Percentiles rank a stretch among this genome's conserved stretches.
These are phyloP conservation scores for Microcera coccophila DNA, from an alignment of 2,329 filamentous ascomycete species.

Conservation along the genomic window DNA sequence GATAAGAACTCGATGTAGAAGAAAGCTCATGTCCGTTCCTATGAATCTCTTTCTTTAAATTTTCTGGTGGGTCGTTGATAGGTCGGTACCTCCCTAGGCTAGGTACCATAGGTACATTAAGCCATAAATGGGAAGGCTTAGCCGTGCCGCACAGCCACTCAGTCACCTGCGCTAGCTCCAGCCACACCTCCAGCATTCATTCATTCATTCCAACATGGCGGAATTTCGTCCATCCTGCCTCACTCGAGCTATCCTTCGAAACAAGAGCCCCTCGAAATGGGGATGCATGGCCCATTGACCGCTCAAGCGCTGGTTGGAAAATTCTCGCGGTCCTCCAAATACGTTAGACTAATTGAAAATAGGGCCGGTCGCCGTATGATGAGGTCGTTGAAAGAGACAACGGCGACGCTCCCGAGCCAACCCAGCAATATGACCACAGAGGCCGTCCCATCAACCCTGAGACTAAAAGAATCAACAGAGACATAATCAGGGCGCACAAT, in stretches of 20 bases:
- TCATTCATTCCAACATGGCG: neutral
- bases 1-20: conserved; percentile 17
- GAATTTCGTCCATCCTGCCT: neutral
- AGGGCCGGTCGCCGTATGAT: conserved; percentile 60
- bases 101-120: too few species aligned
- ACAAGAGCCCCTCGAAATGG: conserved; percentile 42
- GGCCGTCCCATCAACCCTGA: conserved; percentile 54
- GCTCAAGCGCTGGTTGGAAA: conserved; percentile 52
- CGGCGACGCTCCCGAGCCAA: conserved; percentile 35
- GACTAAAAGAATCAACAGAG: conserved; percentile 52
- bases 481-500: conserved; percentile 58
- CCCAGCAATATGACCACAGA: conserved; percentile 52
- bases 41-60: too few species aligned
- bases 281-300: conserved; percentile 52
- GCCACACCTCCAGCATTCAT: conserved; percentile 10
- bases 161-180: neutral
- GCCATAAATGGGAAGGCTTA: too few species aligned
- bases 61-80: too few species aligned
- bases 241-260: too few species aligned
- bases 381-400: conserved; percentile 51
- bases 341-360: conserved; percentile 10
- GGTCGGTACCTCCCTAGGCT: too few species aligned
- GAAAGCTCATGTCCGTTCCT: too few species aligned
- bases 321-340: neutral
- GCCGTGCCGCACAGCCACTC: neutral